Evolutionary conservation across 371 early-diverging fungal species (phyloP), one percentile per base, ranked within the genome.

Genomic region (Saksenaea oblongispora): DNA sequence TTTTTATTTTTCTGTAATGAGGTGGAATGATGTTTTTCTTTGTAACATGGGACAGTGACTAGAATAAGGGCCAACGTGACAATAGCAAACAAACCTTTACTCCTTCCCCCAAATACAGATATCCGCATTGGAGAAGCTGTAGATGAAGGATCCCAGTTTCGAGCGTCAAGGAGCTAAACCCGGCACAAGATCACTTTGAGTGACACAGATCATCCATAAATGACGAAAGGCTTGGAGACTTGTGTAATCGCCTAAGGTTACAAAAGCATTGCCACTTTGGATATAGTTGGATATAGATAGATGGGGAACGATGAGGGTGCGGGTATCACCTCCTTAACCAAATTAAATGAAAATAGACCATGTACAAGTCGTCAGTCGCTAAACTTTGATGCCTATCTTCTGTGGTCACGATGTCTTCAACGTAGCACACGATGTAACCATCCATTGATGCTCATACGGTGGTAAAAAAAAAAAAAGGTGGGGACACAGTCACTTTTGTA

Each of bases 11-110:
- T 11, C n/a, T 39, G 39, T n/a, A 39, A 47, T 47, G 51, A 47
- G n/a, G 51, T 47, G 51, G 51, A 47, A 47, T 47, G 51, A 47
- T 47, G 51, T 47, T 47, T 47, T 47, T 39, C n/a, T 47, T 22
- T 47, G 51, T 47, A 18, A 22, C 24, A 22, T 47, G 22, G n/a
- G 17, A 47, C 51, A 22, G 51, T 22, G 24, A 47, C 39, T 3
- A 47, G 22, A 47, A 47, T 22, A 47, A 22, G 51, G 24, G 51
- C 22, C 22, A 47, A 22, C 51, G 22, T 47, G 51, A 47, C 51
- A 47, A 47, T 47, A 47, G 22, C 22, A 47, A 47, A 47, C 51
- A 47, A 47, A 47, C 11, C 31, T 7, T 4, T 31, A 31, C 7
- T 31, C 7, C 31, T 31, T 31, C 31, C 51, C 24, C 51, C 51